Evolutionary conservation across 1,284 basidiomycete species (phyloP).

Genomic region (Leccinum fallax): DNA sequence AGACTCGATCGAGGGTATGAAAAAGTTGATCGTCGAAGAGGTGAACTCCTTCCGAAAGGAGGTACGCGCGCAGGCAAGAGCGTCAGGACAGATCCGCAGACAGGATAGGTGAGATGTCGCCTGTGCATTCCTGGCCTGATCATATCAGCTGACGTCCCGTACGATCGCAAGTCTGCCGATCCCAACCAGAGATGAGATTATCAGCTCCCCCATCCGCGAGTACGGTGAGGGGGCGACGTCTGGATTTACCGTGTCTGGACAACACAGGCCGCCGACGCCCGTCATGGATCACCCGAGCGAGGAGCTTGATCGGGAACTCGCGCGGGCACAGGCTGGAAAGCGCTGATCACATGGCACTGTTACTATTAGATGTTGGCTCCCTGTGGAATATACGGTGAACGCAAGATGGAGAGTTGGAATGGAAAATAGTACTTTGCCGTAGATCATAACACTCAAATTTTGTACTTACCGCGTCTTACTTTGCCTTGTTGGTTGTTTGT

Average conservation of each 20-base stretch:
- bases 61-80: constrained; percentile 78
- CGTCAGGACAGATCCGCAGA: constrained; percentile 65
- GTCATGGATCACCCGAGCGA: constrained; percentile 85
- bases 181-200: constrained; percentile 77
- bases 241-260: constrained; percentile 51
- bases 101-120: constrained; percentile 61
- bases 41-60: constrained; percentile 87
- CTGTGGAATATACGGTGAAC: background rate
- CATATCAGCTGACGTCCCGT: constrained; percentile 11
- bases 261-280: constrained; percentile 53
- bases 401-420: background rate
- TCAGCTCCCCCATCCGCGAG: constrained; percentile 73
- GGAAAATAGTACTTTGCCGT: constrained; percentile 13
- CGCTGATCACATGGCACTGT: constrained; percentile 12
- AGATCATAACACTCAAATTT: background rate
- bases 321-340: constrained; percentile 56
- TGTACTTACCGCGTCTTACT: background rate
- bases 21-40: constrained; percentile 92
- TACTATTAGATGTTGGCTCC: background rate
- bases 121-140: too few relatives aligned
- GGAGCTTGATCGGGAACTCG: constrained; percentile 84
- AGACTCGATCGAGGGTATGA: constrained; percentile 97
- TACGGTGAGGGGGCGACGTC: constrained; percentile 74
- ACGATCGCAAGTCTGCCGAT: constrained; percentile 56
- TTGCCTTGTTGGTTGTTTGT: background rate